These are phyloP conservation scores for Krasilnikovozyma curviuscula DNA, from an alignment of 768 basidiomycete species.

Conservation along the genomic window DNA sequence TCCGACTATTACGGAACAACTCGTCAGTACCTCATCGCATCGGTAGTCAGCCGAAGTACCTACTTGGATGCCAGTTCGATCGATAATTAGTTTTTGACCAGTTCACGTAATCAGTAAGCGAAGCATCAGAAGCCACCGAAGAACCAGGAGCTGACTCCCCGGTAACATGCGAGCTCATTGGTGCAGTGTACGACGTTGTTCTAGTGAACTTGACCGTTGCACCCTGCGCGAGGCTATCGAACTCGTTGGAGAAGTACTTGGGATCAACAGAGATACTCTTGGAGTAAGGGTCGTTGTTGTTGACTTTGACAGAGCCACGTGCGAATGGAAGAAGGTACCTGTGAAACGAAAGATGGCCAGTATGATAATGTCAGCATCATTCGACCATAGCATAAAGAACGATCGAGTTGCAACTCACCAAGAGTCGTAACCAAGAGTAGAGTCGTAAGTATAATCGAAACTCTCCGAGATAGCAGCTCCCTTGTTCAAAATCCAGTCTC, in stretches of 20 bases:
- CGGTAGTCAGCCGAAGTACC: no score
- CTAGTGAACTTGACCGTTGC: slow-evolving; percentile 18
- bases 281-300: slow-evolving; percentile 15
- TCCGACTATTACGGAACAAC: no score
- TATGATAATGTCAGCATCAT: slow-evolving; percentile 6
- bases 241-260: slow-evolving; percentile 17
- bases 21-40: no score
- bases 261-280: slow-evolving; percentile 16
- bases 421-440: slow-evolving; percentile 11
- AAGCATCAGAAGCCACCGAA: not conserved
- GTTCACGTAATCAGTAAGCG: slow-evolving; percentile 13
- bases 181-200: slow-evolving; percentile 8
- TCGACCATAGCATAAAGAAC: not conserved
- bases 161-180: slow-evolving; percentile 5
- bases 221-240: slow-evolving; percentile 18
- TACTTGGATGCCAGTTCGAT: slow-evolving; percentile 21
- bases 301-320: slow-evolving; percentile 20
- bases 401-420: no score
- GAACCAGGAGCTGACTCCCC: slow-evolving; percentile 3
- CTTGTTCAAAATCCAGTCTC: slow-evolving; percentile 20
- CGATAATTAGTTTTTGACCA: slow-evolving; percentile 18
- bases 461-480: slow-evolving; percentile 17
- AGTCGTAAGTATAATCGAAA: slow-evolving; percentile 8
- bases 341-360: no score
- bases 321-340: slow-evolving; percentile 21